A percentile compares a stretch with the other conserved stretches of the same genome.
phyloP scores from a whole-genome alignment of 768 basidiomycete genomes.

The Suillus subaureus region DNA sequence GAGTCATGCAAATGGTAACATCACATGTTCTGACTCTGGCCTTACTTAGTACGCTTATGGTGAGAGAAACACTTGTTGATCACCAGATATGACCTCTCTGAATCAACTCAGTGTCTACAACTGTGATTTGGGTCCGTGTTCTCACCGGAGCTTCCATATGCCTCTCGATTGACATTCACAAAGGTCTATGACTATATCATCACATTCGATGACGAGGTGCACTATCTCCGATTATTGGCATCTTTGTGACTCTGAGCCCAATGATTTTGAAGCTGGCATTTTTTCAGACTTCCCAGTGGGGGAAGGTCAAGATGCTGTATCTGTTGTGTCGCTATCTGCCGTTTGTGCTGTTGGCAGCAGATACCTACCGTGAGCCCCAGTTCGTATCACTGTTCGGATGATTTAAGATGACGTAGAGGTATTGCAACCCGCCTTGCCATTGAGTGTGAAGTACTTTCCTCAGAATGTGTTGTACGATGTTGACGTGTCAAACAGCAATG shows the following conservation, averaged over 20 bases:
- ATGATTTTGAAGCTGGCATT: neutral
- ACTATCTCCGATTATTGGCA: neutral
- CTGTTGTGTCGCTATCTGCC: constrained; percentile 4
- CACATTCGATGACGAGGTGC: constrained; percentile 3
- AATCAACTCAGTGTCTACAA: constrained; percentile 3
- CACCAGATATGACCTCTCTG: neutral
- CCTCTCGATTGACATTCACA: neutral
- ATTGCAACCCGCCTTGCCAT: neutral
- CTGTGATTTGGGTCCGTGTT: constrained; percentile 3
- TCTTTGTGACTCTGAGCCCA: neutral
- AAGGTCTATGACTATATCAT: constrained; percentile 10
- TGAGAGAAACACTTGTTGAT: neutral
- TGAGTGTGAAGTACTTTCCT: neutral
- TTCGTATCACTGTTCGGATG: neutral
- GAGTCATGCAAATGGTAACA: neutral
- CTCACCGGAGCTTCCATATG: neutral
- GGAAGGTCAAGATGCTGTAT: constrained; percentile 4
- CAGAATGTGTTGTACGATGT: neutral
- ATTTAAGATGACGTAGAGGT: neutral
- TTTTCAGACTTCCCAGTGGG: neutral
- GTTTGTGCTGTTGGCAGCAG: neutral
- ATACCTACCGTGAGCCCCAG: constrained; percentile 8
- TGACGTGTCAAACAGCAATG: neutral
- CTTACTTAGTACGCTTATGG: constrained; percentile 7
- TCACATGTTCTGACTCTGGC: neutral